Base-by-base conservation (phyloP, 1,284 basidiomycete species). In the Ustilago tritici region DNA sequence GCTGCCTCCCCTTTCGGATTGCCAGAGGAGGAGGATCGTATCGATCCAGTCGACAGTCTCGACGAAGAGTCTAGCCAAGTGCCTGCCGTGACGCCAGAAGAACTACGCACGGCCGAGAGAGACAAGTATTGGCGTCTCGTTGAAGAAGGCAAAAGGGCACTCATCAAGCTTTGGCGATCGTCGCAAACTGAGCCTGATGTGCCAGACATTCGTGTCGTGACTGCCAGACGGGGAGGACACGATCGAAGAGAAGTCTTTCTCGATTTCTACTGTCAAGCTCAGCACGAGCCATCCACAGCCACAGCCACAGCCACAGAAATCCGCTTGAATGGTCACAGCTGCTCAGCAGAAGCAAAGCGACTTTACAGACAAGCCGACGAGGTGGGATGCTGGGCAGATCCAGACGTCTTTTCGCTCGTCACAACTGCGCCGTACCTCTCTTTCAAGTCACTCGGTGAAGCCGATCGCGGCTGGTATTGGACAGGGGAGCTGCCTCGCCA, bases 211-310 rank as follows among this genome's bases (percentile, higher is more conserved):
- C 64, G 76, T 2, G 50, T 78, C 11, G 76, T 76, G 2, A 58
- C 69, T 5, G 68, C 76, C 8, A 47, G 68, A 23, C 57, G 61
- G 3, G 64, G 59, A 14, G 76, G 73, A 2, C 73, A 75, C 65
- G 76, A 78, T 53, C 61, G 68, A 28, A 55, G 61, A 23, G 76
- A 78, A 49, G 58, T 59, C n/a, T 67, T 70, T 36, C 52, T 65
- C 46, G 76, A 78, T 49, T 78, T 71, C 34, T 61, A 63, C 56
- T 76, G 71, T 32, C 70, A 78, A 53, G 63, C 69, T 17, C 69
- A 65, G 31, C 46, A 70, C 41, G 56, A 59, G n/a, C 38, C 67
- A 2, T 40, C 28, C 23, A 50, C 28, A 5, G 38, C 31, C 32
- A 32, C 35, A 31, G n/a, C 38, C 17, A 50, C 28, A 9, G 38